Evolutionary conservation across 345 rosid genomes (phyloP).

Genomic region (Eucalyptus marginata): DNA sequence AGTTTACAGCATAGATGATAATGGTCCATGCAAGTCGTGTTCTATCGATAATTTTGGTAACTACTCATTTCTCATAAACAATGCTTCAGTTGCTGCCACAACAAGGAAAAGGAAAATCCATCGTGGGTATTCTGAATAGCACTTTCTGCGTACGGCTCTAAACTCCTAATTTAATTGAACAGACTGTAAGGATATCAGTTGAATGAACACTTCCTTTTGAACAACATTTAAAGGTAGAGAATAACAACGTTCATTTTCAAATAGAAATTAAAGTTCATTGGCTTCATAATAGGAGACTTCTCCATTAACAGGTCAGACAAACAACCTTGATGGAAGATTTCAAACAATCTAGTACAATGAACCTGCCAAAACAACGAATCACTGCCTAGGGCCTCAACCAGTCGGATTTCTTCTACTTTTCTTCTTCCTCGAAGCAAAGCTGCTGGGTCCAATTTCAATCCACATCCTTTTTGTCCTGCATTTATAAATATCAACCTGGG

Average conservation of each 20-base stretch:
- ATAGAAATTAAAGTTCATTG: not conserved
- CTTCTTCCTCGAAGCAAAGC: constrained; percentile 74
- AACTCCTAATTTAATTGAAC: not conserved
- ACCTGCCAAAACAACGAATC: not conserved
- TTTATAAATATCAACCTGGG: not conserved
- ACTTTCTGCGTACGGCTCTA: not conserved
- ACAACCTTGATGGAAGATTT: not conserved
- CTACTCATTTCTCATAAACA: not conserved
- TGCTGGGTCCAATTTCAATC: constrained; percentile 62
- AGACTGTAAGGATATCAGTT: not conserved
- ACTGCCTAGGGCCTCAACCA: not conserved
- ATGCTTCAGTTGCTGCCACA: not conserved
- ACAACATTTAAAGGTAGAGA: not conserved
- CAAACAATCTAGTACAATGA: not conserved
- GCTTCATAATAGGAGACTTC: not conserved
- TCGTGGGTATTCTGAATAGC: not conserved
- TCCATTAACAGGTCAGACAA: not conserved
- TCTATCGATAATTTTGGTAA: not conserved
- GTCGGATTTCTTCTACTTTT: constrained; percentile 32
- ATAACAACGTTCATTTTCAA: not conserved
- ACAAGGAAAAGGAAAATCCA: not conserved
- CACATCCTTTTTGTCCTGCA: constrained; percentile 78
- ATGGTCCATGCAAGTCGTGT: not conserved
- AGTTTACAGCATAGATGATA: not conserved
- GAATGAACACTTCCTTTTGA: not conserved